Evolutionary conservation across 208 protist genomes (phyloP).

Genomic region (Leishmania braziliensis): DNA sequence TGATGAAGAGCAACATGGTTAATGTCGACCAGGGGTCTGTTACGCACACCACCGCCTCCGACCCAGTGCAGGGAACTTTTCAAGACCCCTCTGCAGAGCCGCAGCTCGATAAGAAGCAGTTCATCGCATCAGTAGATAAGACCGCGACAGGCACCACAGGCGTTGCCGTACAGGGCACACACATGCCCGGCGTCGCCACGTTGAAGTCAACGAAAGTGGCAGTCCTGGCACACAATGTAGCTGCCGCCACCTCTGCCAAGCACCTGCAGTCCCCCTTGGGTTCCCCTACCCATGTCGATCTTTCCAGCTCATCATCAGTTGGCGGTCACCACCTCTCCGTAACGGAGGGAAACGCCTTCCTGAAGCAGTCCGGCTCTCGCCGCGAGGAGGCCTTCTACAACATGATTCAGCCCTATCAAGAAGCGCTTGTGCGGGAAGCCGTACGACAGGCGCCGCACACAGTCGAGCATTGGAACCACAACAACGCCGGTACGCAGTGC

Average conservation of each 20-base stretch:
- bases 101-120: background rate
- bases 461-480: slow-evolving; percentile 23
- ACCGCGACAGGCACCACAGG: background rate
- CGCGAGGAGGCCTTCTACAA: slow-evolving; percentile 86
- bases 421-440: slow-evolving; percentile 41
- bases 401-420: slow-evolving; percentile 62
- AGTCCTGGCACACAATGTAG: background rate
- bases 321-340: slow-evolving; percentile 85
- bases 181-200: background rate
- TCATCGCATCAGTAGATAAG: background rate
- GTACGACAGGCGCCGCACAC: slow-evolving; percentile 40
- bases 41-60: background rate
- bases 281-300: background rate
- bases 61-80: background rate
- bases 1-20: background rate
- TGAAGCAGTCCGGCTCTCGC: slow-evolving; percentile 76
- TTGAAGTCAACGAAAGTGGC: slow-evolving; percentile 10
- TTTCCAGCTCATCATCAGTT: slow-evolving; percentile 61
- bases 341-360: slow-evolving; percentile 53
- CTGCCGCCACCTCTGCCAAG: background rate
- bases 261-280: background rate
- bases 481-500: slow-evolving; percentile 3
- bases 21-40: background rate
- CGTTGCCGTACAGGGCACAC: background rate
- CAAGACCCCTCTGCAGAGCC: background rate